Evolutionary conservation across 495 filamentous ascomycete species (phyloP), one percentile per base, ranked within the genome.

Genomic region (Evansstolkia leycettana): DNA sequence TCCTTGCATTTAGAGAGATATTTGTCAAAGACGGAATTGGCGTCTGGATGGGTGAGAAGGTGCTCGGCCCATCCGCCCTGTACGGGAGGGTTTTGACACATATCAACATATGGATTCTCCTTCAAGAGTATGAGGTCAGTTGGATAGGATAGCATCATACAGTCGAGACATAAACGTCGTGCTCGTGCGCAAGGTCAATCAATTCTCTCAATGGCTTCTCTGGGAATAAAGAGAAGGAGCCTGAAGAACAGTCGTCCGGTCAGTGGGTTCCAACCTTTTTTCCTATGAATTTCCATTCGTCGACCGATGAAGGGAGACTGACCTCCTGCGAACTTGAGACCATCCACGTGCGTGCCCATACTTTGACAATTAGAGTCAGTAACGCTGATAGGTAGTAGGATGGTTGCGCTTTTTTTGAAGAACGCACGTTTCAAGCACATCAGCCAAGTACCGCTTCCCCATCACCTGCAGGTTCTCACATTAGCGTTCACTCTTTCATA

Each of bases 261-360:
- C 31, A 48, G n/a, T n/a, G n/a, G n/a, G n/a, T n/a, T n/a, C n/a
- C n/a, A n/a, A n/a, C n/a, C n/a, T n/a, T n/a, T 16, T 31, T 28
- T 24, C 16, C 17, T 11, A 20, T 17, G 31, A 18, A 6, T 17
- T 10, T 5, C 12, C 13, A 31, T 2, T 13, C 13, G 4, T 13
- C 3, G 2, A 16, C n/a, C 31, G 1, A 14, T n/a, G 31, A 12
- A 26, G 3, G 18, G 24, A 17, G 8, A 30, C 45, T 40, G 10
- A 61, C 70, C 71, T 46, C 72, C 70, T 2, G 69, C 69, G 51
- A 75, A 74, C 34, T 75, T 73, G 7, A 76, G 51, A 2, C 72
- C 69, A 41, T 74, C 72, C 13, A 74, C 57, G 48, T 75, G 63
- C 7, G 59, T 47, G 7, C 69, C 66, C 70, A 70, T 72, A 17